phyloP scores from a whole-genome alignment of 1,284 basidiomycete genomes.

The Cryptococcus depauperatus region DNA sequence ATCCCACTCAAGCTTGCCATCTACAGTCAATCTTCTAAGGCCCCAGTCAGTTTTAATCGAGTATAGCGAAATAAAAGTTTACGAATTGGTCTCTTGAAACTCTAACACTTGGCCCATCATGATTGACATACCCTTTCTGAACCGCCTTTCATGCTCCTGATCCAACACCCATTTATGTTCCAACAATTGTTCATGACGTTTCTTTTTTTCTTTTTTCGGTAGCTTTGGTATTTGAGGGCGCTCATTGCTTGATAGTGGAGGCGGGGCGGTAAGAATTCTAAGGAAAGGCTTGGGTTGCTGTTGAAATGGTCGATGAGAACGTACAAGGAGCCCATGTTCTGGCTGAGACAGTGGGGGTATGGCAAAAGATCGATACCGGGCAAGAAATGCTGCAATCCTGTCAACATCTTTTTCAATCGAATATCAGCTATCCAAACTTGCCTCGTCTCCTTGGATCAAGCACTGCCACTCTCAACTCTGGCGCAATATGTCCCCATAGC shows the following conservation, averaged over 20 bases:
- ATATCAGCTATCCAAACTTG: slow-evolving; percentile 10
- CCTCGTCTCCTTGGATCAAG: slow-evolving; percentile 25
- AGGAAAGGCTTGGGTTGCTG: neutral
- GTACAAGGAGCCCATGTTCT: neutral
- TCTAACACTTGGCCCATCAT: slow-evolving; percentile 14
- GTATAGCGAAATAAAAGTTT: neutral
- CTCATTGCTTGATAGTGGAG: neutral
- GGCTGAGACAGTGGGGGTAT: neutral
- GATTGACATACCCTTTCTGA: slow-evolving; percentile 17
- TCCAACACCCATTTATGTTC: slow-evolving; percentile 26
- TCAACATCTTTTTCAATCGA: neutral
- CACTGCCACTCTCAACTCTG: slow-evolving; percentile 15
- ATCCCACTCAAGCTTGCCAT: slow-evolving; percentile 2
- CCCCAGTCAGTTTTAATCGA: too few species aligned
- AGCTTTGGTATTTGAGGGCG: neutral
- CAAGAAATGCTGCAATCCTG: neutral
- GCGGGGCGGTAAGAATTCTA: neutral
- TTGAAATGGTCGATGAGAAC: neutral
- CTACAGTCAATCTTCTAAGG: neutral
- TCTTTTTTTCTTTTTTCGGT: neutral
- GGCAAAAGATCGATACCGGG: neutral
- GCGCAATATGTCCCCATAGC: slow-evolving; percentile 19
- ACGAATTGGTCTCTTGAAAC: slow-evolving; percentile 18
- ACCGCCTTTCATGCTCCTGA: slow-evolving; percentile 26
- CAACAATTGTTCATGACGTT: slow-evolving; percentile 13